Percentiles rank a stretch among this genome's conserved stretches.
Conservation (phyloP, 371 early-diverging fungal species). For the Mortierella sp. region DNA sequence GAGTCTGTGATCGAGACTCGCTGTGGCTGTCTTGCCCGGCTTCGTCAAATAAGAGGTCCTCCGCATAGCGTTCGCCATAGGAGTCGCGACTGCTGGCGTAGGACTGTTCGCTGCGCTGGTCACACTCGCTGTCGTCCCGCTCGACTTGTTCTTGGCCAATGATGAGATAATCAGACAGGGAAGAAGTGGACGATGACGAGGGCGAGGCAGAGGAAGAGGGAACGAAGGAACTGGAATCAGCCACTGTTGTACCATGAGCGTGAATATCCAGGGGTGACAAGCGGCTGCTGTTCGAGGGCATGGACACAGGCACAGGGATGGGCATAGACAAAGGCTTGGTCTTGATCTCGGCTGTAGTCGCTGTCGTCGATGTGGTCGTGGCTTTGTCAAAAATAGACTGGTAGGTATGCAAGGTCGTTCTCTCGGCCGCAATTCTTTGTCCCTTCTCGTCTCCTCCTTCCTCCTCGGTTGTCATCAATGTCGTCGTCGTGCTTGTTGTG, state of each 20-base stretch:
- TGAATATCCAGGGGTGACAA: not conserved
- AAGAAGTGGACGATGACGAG: constrained; percentile 40
- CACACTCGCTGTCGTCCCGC: constrained; percentile 27
- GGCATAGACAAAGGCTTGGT: not conserved
- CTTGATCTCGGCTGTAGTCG: not conserved
- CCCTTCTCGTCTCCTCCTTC: not conserved
- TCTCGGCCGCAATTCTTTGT: not conserved
- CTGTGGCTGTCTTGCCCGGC: constrained; percentile 23
- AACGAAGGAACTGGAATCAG: not conserved
- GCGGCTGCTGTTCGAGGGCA: not conserved
- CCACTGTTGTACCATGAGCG: not conserved
- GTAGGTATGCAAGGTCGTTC: not conserved
- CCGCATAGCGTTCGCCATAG: constrained; percentile 9
- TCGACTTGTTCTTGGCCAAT: constrained; percentile 44
- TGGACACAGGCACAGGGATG: not conserved
- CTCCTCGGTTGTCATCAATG: not conserved
- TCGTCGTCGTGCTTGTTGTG: constrained; percentile 7
- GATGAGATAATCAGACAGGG: constrained; percentile 43
- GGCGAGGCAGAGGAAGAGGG: constrained; percentile 11
- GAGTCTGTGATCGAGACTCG: not conserved
- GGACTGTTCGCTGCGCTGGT: constrained; percentile 23
- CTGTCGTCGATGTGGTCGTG: not conserved
- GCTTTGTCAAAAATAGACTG: not conserved
- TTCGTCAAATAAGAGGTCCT: constrained; percentile 10
- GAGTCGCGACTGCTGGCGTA: constrained; percentile 18